Percentiles rank a stretch among this genome's conserved stretches.
These are phyloP conservation scores for Leccinum barrowsii DNA, from an alignment of 768 basidiomycete genomes.

Conservation along the genomic window DNA sequence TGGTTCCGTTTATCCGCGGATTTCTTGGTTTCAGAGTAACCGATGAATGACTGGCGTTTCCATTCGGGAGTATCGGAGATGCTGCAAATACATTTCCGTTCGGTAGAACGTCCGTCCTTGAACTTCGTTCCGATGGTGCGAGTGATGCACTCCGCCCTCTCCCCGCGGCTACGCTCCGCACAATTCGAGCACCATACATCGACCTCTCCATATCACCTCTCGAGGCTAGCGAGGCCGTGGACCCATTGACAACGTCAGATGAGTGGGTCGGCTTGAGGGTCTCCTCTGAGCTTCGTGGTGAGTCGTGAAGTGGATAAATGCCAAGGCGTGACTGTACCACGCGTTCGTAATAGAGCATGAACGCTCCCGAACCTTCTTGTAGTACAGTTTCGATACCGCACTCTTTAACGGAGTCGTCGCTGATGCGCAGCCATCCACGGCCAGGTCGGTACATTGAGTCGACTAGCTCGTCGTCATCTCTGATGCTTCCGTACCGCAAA, in stretches of 20 bases:
- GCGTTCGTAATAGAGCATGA: constrained; percentile 95
- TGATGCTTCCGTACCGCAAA: constrained; percentile 47
- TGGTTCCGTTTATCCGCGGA: constrained; percentile 10
- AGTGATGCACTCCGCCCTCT: constrained; percentile 40
- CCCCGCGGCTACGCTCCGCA: constrained; percentile 52
- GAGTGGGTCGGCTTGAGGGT: constrained; percentile 53
- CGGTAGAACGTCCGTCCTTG: constrained; percentile 11
- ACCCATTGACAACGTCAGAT: constrained; percentile 40
- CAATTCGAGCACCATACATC: constrained; percentile 45
- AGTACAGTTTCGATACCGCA: constrained; percentile 73
- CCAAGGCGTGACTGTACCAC: constrained; percentile 39
- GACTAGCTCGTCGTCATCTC: constrained; percentile 49
- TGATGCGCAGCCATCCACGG: constrained; percentile 82
- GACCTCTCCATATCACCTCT: constrained; percentile 17
- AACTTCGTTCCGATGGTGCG: constrained; percentile 29
- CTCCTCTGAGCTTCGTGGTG: constrained; percentile 58
- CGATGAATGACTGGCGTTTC: constrained; percentile 19
- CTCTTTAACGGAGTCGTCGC: constrained; percentile 79
- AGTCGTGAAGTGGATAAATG: constrained; percentile 30
- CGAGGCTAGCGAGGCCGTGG: constrained; percentile 42
- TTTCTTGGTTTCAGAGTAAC: constrained; percentile 20
- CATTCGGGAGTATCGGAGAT: constrained; percentile 21
- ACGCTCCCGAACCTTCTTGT: constrained; percentile 67
- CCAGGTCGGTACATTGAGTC: constrained; percentile 39
- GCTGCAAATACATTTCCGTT: constrained; percentile 10